phyloP scores from a whole-genome alignment of 441 rosid species.

The Euphorbia celastroides region DNA sequence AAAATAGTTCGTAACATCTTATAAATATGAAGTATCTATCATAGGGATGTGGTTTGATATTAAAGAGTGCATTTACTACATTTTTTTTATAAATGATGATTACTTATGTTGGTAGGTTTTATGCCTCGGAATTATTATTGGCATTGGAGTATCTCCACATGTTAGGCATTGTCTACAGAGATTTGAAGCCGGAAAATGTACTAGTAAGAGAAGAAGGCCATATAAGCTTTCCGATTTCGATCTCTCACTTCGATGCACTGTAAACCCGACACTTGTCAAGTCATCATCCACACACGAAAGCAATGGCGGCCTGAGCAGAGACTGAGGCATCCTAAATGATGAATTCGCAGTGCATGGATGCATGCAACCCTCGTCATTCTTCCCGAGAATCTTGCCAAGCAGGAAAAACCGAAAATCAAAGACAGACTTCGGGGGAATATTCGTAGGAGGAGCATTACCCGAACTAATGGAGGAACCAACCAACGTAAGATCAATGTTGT shows the following conservation, averaged over 20 bases:
- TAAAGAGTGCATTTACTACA: too few species aligned
- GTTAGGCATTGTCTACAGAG: conserved; percentile 89
- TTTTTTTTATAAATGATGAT: too few species aligned
- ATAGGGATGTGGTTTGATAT: too few species aligned
- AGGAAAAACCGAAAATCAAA: conserved; percentile 77
- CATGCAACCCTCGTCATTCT: conserved; percentile 65
- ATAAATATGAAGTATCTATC: too few species aligned
- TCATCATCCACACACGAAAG: conserved; percentile 49
- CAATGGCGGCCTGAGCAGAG: conserved; percentile 20
- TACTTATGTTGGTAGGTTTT: conserved; percentile 43
- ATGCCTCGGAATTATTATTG: conserved; percentile 72
- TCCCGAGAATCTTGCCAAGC: conserved; percentile 65
- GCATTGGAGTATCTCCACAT: conserved; percentile 88
- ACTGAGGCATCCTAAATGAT: conserved; percentile 47
- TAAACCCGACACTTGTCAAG: conserved; percentile 72
- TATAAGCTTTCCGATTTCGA: conserved; percentile 90
- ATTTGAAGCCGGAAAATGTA: conserved; percentile 83
- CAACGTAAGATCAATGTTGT: conserved; percentile 79
- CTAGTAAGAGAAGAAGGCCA: conserved; percentile 83
- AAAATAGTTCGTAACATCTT: too few species aligned
- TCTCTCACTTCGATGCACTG: conserved; percentile 81
- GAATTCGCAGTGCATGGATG: conserved; percentile 54
- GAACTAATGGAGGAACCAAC: conserved; percentile 91
- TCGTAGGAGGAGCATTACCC: conserved; percentile 56
- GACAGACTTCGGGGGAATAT: conserved; percentile 63